Percentiles rank a stretch among this genome's conserved stretches.
phyloP scores from a whole-genome alignment of 2,329 filamentous ascomycete species.

The Thielaviopsis musarum region DNA sequence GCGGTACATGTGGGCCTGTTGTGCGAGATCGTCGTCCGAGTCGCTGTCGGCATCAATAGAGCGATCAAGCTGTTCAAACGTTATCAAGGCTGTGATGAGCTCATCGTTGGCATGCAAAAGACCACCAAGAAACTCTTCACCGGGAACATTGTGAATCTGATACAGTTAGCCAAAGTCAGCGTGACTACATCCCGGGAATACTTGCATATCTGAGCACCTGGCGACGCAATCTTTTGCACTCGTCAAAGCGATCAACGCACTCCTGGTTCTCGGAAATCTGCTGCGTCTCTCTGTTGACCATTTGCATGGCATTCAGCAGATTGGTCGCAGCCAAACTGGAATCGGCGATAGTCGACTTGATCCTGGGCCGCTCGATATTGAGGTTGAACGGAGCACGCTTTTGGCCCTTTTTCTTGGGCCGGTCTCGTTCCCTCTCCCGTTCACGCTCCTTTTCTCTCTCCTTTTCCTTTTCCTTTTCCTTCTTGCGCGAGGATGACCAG shows the following conservation, averaged over 20 bases:
- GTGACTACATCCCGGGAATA: slow-evolving; percentile 9
- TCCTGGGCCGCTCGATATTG: slow-evolving; percentile 70
- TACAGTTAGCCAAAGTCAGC: background rate
- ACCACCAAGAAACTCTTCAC: slow-evolving; percentile 79
- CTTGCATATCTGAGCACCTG: slow-evolving; percentile 69
- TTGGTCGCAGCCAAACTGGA: slow-evolving; percentile 84
- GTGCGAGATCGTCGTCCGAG: slow-evolving; percentile 49
- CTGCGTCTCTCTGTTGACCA: slow-evolving; percentile 77
- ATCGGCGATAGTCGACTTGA: slow-evolving; percentile 78
- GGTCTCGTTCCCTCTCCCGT: slow-evolving; percentile 31
- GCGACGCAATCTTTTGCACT: slow-evolving; percentile 68
- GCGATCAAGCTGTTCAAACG: slow-evolving; percentile 82
- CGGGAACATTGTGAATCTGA: slow-evolving; percentile 75
- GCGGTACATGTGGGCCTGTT: slow-evolving; percentile 48
- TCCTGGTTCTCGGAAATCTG: slow-evolving; percentile 71
- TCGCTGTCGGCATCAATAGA: slow-evolving; percentile 63
- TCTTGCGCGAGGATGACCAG: slow-evolving; percentile 28
- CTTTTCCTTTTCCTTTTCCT: slow-evolving; percentile 29
- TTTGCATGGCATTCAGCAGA: slow-evolving; percentile 69
- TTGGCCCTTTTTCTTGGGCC: slow-evolving; percentile 30
- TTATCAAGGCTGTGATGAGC: slow-evolving; percentile 83
- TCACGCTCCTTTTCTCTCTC: slow-evolving; percentile 31
- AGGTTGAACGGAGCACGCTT: slow-evolving; percentile 59
- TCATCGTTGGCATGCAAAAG: slow-evolving; percentile 90
- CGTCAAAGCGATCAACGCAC: slow-evolving; percentile 63